These are phyloP conservation scores for Plasmodium vivax DNA, from an alignment of 169 alveolate species.

Conservation along the genomic window DNA sequence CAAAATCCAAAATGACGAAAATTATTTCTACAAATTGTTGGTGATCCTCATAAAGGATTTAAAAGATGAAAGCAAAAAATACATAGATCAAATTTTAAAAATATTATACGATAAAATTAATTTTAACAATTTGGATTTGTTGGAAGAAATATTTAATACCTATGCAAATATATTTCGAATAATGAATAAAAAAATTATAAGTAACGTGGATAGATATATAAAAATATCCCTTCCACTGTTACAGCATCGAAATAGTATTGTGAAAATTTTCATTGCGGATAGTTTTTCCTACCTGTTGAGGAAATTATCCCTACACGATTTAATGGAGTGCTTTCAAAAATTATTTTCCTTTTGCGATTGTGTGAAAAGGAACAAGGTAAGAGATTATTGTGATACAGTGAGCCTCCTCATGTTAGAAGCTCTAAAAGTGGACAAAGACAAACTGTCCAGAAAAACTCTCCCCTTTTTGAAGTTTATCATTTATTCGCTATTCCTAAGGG, in stretches of 20 bases:
- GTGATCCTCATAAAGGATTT: slow-evolving; percentile 63
- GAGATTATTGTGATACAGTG: slow-evolving; percentile 57
- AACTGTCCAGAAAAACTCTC: slow-evolving; percentile 35
- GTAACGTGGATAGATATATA: slow-evolving; percentile 59
- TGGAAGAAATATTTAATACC: slow-evolving; percentile 70
- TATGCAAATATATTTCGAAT: slow-evolving; percentile 73
- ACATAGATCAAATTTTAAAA: slow-evolving; percentile 39
- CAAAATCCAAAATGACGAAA: slow-evolving; percentile 50
- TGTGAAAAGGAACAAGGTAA: slow-evolving; percentile 40
- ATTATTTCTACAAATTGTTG: slow-evolving; percentile 50
- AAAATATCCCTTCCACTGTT: slow-evolving; percentile 68
- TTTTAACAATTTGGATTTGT: slow-evolving; percentile 53
- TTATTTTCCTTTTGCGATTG: slow-evolving; percentile 35
- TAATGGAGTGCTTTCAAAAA: slow-evolving; percentile 57
- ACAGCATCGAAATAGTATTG: slow-evolving; percentile 40
- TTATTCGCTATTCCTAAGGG: slow-evolving; percentile 22
- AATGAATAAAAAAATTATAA: slow-evolving; percentile 62
- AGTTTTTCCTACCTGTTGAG: slow-evolving; percentile 69
- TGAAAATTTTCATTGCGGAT: slow-evolving; percentile 70
- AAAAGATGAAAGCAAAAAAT: slow-evolving; percentile 70
- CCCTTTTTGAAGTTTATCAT: slow-evolving; percentile 71
- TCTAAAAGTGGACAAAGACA: slow-evolving; percentile 54
- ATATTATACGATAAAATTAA: slow-evolving; percentile 46
- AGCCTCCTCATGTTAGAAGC: slow-evolving; percentile 58
- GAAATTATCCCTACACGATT: slow-evolving; percentile 67